A percentile compares a stretch with the other conserved stretches of the same genome.
Conservation (phyloP, 2,329 filamentous ascomycete genomes). For the Scedosporium dehoogii region DNA sequence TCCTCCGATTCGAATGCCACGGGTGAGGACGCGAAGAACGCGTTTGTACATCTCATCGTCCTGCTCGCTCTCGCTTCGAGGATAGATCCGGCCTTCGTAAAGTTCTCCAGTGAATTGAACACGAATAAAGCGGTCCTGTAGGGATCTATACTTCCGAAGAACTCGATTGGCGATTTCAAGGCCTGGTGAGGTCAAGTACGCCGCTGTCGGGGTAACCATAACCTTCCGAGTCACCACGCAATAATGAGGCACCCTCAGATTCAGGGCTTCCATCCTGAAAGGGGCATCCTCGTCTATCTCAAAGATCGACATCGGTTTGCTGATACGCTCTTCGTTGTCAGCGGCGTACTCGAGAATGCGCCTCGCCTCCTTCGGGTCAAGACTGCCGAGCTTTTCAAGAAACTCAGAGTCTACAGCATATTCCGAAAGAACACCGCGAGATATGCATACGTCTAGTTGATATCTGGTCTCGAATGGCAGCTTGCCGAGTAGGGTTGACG, state of each 20-base stretch:
- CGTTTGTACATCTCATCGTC: conserved; percentile 66
- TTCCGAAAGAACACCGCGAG: conserved; percentile 66
- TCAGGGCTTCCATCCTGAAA: conserved; percentile 36
- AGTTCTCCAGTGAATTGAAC: conserved; percentile 85
- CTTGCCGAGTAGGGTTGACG: conserved; percentile 7
- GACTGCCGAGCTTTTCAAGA: conserved; percentile 45
- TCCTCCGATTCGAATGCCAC: conserved; percentile 76
- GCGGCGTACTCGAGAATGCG: conserved; percentile 66
- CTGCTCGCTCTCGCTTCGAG: conserved; percentile 38
- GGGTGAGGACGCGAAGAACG: conserved; percentile 58
- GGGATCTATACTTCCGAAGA: conserved; percentile 58
- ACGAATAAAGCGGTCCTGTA: conserved; percentile 72
- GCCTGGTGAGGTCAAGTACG: conserved; percentile 66
- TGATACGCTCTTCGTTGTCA: conserved; percentile 50
- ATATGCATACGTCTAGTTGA: conserved; percentile 89
- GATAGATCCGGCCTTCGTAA: conserved; percentile 47
- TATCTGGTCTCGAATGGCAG: conserved; percentile 69
- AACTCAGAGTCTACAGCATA: conserved; percentile 62
- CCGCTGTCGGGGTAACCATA: conserved; percentile 71
- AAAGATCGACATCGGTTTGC: conserved; percentile 69
- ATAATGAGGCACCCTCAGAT: conserved; percentile 53
- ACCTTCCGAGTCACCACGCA: conserved; percentile 69
- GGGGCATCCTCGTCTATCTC: conserved; percentile 23
- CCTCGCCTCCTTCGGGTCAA: conserved; percentile 39
- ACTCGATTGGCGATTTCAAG: conserved; percentile 86